A percentile compares a stretch with the other conserved stretches of the same genome.
Conservation (phyloP, 208 protist species). For the Naegleria lovaniensis region DNA sequence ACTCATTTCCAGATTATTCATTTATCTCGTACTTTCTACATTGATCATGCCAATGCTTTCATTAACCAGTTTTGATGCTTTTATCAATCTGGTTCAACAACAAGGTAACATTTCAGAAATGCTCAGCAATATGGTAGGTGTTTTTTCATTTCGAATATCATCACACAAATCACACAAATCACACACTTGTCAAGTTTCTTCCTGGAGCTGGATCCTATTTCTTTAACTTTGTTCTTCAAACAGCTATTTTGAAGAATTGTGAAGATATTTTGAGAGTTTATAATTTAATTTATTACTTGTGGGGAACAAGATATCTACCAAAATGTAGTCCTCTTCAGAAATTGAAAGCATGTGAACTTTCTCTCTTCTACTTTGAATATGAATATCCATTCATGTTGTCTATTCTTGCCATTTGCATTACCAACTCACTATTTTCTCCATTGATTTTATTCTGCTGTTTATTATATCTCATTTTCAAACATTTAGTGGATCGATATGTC, state of each 20-base stretch:
- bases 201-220: slow-evolving; percentile 5
- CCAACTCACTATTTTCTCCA: slow-evolving; percentile 1
- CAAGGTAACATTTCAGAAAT: neutral
- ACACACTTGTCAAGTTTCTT: neutral
- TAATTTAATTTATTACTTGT: slow-evolving; percentile 12
- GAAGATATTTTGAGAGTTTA: neutral
- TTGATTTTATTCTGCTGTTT: slow-evolving; percentile 21
- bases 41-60: neutral
- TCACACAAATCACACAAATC: too few species aligned
- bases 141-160: too few species aligned
- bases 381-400: slow-evolving; percentile 22
- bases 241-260: neutral
- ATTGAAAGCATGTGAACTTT: slow-evolving; percentile 9
- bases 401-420: neutral
- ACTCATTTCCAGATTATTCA: slow-evolving; percentile 2
- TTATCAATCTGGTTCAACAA: neutral
- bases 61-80: neutral
- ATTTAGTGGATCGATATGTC: slow-evolving; percentile 28
- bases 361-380: slow-evolving; percentile 17
- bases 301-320: neutral
- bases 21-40: neutral
- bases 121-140: neutral
- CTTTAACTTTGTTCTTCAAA: slow-evolving; percentile 14
- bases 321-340: neutral
- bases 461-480: slow-evolving; percentile 19